Evolutionary conservation across 2,329 filamentous ascomycete genomes (phyloP).

Genomic region (Ceratocystis diversiconidia): DNA sequence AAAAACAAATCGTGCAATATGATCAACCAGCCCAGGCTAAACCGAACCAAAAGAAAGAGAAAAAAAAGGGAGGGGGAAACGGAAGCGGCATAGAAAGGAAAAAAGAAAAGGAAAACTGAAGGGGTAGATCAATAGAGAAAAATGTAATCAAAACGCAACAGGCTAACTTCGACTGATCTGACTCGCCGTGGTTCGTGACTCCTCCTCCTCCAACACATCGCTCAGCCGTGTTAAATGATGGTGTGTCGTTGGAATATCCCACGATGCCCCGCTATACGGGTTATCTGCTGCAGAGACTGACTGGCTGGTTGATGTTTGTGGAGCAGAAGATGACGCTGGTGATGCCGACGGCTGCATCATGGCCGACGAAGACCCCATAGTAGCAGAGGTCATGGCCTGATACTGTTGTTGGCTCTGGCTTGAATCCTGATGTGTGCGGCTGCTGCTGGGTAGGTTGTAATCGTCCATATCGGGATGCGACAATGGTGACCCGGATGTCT

Average conservation of each 20-base stretch:
- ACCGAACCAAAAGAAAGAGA: neutral
- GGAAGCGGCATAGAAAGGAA: neutral
- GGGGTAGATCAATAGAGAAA: neutral
- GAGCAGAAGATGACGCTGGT: neutral
- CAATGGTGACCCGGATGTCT: conserved; percentile 10
- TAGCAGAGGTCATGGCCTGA: conserved; percentile 6
- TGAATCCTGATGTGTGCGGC: conserved; percentile 28
- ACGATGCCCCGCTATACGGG: conserved; percentile 52
- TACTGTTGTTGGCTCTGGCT: conserved; percentile 12
- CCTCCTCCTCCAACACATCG: conserved; percentile 76
- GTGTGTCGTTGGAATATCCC: conserved; percentile 65
- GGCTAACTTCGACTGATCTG: conserved; percentile 35
- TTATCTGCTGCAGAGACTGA: conserved; percentile 22
- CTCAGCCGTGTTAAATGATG: conserved; percentile 80
- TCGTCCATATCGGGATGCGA: conserved; percentile 15
- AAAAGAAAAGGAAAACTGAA: neutral
- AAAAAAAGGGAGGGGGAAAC: neutral
- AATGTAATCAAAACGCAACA: neutral
- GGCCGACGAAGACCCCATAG: conserved; percentile 21
- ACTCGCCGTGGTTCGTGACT: conserved; percentile 58
- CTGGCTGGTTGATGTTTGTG: neutral
- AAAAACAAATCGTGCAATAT: conserved; percentile 4
- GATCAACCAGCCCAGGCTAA: conserved; percentile 8
- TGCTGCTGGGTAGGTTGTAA: conserved; percentile 27
- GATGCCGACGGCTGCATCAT: conserved; percentile 5